phyloP scores from a whole-genome alignment of 306 rosid genomes.

The Datisca glomerata region DNA sequence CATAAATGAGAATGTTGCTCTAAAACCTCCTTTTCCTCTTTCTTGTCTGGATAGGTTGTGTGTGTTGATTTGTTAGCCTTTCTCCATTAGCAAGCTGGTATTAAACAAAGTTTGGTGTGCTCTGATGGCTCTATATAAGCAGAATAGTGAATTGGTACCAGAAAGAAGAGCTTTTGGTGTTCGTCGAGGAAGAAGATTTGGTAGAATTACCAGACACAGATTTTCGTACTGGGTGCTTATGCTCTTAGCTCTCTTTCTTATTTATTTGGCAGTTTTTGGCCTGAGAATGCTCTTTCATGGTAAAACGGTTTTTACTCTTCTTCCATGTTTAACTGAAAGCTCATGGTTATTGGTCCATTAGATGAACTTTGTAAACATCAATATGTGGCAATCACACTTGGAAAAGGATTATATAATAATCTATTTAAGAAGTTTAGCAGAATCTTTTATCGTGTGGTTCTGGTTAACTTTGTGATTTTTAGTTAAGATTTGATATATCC shows the following conservation, averaged over 20 bases:
- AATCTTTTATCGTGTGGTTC: no score
- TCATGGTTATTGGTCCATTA: neutral
- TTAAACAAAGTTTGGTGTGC: no score
- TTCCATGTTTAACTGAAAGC: neutral
- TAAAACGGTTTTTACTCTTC: constrained; percentile 19
- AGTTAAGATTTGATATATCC: neutral
- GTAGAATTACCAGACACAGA: constrained; percentile 41
- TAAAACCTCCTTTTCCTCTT: no score
- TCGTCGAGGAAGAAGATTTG: constrained; percentile 61
- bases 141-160: constrained; percentile 27
- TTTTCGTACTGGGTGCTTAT: constrained; percentile 34
- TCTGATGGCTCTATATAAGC: constrained; percentile 37
- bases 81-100: no score
- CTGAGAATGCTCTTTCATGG: constrained; percentile 44
- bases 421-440: no score
- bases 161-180: constrained; percentile 46
- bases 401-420: neutral
- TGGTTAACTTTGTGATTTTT: neutral
- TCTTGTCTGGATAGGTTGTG: no score
- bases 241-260: constrained; percentile 30
- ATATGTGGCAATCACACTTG: neutral
- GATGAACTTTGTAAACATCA: neutral
- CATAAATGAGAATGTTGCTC: no score
- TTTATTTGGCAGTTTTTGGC: constrained; percentile 45
- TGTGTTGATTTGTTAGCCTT: no score